These are phyloP conservation scores for Exobasidium rhododendri DNA, from an alignment of 1,284 basidiomycete genomes.

Conservation along the genomic window DNA sequence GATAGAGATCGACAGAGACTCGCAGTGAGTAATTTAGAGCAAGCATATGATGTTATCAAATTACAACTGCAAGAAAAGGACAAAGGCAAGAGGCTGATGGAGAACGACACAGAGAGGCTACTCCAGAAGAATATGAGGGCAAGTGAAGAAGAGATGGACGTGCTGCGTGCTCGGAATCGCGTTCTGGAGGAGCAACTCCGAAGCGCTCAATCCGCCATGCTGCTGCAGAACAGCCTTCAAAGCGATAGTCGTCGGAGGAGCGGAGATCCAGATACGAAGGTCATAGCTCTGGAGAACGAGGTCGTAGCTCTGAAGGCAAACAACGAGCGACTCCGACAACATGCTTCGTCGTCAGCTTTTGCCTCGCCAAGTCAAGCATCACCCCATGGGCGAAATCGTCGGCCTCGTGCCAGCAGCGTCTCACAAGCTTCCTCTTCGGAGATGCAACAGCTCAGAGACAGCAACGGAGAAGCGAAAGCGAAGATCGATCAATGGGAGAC, in stretches of 20 bases:
- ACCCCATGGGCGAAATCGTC: not conserved
- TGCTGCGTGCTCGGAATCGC: not conserved
- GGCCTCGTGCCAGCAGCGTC: conserved; percentile 2
- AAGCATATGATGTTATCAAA: conserved; percentile 6
- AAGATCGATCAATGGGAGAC: not conserved
- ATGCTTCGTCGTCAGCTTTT: conserved; percentile 8
- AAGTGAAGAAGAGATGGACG: not conserved
- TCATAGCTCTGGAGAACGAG: conserved; percentile 12
- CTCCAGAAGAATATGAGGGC: conserved; percentile 4
- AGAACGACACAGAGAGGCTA: not conserved
- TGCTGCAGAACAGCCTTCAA: not conserved
- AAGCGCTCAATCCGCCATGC: not conserved
- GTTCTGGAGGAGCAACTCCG: conserved; percentile 1
- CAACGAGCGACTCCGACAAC: conserved; percentile 2
- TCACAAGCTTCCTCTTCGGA: not conserved
- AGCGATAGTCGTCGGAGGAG: not conserved
- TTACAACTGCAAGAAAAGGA: not conserved
- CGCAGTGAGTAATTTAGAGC: conserved; percentile 8
- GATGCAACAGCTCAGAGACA: not conserved
- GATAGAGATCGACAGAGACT: not conserved
- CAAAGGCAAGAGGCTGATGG: not conserved
- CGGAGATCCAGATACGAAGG: not conserved
- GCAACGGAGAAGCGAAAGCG: not conserved
- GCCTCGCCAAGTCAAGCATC: not conserved
- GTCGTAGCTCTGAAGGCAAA: conserved; percentile 12